A percentile compares a stretch with the other conserved stretches of the same genome.
These are phyloP conservation scores for Adansonia digitata DNA, from an alignment of 345 rosid genomes.

Conservation along the genomic window DNA sequence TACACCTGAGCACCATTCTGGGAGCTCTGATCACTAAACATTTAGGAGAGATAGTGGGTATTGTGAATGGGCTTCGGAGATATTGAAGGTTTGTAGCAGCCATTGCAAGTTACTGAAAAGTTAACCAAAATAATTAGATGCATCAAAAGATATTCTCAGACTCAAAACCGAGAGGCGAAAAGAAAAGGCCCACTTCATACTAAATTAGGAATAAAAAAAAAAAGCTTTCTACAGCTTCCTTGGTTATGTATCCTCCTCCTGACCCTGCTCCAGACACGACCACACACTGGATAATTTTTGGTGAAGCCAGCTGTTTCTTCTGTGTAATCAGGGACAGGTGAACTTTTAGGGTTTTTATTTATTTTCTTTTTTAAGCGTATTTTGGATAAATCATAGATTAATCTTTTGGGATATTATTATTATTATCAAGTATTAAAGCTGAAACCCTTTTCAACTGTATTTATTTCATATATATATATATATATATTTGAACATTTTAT, in stretches of 20 bases:
- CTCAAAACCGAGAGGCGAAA: neutral
- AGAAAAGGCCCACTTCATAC: neutral
- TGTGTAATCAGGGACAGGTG: neutral
- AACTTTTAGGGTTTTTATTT: neutral
- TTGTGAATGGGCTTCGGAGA: conserved; percentile 7
- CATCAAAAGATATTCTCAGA: neutral
- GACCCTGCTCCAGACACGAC: neutral
- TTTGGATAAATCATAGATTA: too few relatives aligned
- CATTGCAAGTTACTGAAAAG: neutral
- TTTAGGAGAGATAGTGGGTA: conserved; percentile 1
- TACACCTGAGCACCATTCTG: conserved; percentile 25
- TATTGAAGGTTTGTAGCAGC: neutral
- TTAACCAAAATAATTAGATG: neutral
- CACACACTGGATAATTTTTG: neutral
- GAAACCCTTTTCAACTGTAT: too few relatives aligned
- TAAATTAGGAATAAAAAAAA: neutral
- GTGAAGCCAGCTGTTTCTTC: neutral
- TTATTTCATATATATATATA: too few relatives aligned
- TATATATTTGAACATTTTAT: too few relatives aligned
- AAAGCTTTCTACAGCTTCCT: neutral
- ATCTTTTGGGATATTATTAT: too few relatives aligned
- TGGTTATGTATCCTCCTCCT: neutral
- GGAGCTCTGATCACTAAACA: conserved; percentile 1
- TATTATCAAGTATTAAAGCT: too few relatives aligned
- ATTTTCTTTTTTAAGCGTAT: too few relatives aligned